Evolutionary conservation across 2,329 filamentous ascomycete genomes (phyloP), one percentile per base, ranked within the genome.

Genomic region (Neonectria neomacrospora): DNA sequence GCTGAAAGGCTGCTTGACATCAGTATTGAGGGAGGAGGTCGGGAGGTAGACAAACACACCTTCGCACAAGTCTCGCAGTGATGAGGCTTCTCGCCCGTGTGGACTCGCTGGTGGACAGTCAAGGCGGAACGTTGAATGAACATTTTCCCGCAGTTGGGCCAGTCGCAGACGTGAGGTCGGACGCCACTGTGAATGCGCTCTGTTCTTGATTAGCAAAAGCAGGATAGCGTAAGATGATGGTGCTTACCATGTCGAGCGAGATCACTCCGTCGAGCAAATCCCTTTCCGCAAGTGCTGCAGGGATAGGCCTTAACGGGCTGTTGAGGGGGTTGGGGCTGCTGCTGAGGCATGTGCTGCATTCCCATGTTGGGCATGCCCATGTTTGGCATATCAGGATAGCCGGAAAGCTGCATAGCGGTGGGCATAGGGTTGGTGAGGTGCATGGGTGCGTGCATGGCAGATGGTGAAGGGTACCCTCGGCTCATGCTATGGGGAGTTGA

Each of bases 21-120:
- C 55, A 73, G 71, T 42, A 42, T 26, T 23, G 41, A 12, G 23
- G 16, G 14, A 7, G 20, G 28, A 10, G 9, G 11, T 22, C 20
- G 2, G 1, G 3, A 26, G 5, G 22, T 11, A 10, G 37, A 12
- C 8, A 14, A 41, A 72, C 86, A 74, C 84, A 97, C 94, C 90
- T 98, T 98, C 78, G 93, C 93, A 78, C 96, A 98, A 67, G 92
- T 89, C 80, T 97, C 96, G 77, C 96, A 99, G 89, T 96, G 95
- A 74, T 99, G 96, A 54, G 96, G 96, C 81, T 99, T 99, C 82
- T 98, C 96, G 68, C 96, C 96, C 2, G 96, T 98, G 79, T 99
- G 96, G 20, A 97, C 94, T 71, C 96, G 91, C 75, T 92, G 90
- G 79, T 98, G 96, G 8, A 99, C 96, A 0, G 96, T 99, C 77